Evolutionary conservation across 148 eudicot genomes (phyloP), one percentile per base, ranked within the genome.

Genomic region (Cornus suecica): DNA sequence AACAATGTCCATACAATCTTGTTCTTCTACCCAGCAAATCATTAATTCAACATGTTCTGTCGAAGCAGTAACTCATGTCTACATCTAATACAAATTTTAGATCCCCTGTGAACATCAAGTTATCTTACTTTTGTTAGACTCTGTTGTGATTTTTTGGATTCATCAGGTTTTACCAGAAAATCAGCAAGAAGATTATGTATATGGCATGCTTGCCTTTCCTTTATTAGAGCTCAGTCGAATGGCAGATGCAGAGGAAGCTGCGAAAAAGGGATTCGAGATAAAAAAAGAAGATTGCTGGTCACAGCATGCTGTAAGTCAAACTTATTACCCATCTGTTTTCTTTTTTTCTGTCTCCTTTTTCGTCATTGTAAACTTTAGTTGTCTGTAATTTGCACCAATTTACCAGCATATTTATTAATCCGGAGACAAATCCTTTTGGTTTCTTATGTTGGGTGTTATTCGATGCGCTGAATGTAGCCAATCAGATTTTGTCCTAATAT

Each of bases 151-250:
- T 51, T 45, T 15, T 37, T 22, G 20, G 24, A 70, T 67, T 37
- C 34, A 70, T 18, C 70, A 91, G 99, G 99, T 88, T 78, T 86
- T 89, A 37, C 89, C 89, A 20, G 22, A 78, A 74, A 91, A 95
- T 85, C 83, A 81, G 73, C 69, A 81, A 37, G 86, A 90, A 79
- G 75, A 77, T 77, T 95, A 86, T 72, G 79, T 92, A 73, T 80
- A 92, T 82, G 99, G 99, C 65, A 91, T 95, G 97, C 90, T 88
- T 74, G 92, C 99, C 34, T 95, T 95, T 85, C 84, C 99, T 70
- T 81, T 92, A 22, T 74, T 95, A 81, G 99, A 95, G 87, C 87
- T 92, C 69, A 94, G 97, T 25, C 85, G 79, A 20, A 86, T 88
- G 90, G 80, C 42, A 30, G 91, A 90, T 32, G 98, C 98, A 68